Percentiles rank a stretch among this genome's conserved stretches.
phyloP scores from a whole-genome alignment of 768 basidiomycete species.

The Podaxis sp. region DNA sequence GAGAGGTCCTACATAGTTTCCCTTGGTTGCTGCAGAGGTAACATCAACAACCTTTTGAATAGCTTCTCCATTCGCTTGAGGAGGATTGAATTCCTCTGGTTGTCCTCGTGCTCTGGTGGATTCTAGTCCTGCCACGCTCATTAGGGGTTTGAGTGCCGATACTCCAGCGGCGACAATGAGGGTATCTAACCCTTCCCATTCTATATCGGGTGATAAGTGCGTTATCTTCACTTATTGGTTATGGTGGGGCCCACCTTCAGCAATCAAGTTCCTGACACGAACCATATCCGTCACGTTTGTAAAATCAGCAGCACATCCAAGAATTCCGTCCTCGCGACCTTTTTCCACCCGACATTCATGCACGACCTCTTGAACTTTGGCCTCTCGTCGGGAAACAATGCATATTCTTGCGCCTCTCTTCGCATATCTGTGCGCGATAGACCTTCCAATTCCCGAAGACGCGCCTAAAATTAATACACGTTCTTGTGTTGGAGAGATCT shows the following conservation, averaged over 20 bases:
- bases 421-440: constrained; percentile 68
- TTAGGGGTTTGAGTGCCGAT: constrained; percentile 71
- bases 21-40: constrained; percentile 49
- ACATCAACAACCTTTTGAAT: constrained; percentile 55
- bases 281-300: constrained; percentile 64
- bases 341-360: constrained; percentile 44
- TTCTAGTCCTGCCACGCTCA: constrained; percentile 62
- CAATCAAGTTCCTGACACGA: constrained; percentile 45
- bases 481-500: constrained; percentile 45
- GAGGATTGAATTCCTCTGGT: constrained; percentile 21
- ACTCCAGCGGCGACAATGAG: constrained; percentile 81
- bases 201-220: constrained; percentile 32
- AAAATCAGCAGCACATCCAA: constrained; percentile 61
- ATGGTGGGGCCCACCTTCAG: constrained; percentile 41
- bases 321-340: constrained; percentile 26
- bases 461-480: constrained; percentile 81
- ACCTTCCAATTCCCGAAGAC: constrained; percentile 76
- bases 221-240: neutral
- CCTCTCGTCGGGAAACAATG: constrained; percentile 62
- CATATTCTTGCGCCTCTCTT: constrained; percentile 71
- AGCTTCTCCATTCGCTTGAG: constrained; percentile 46
- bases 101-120: constrained; percentile 13
- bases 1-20: constrained; percentile 70
- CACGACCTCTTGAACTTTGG: constrained; percentile 52
- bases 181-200: constrained; percentile 81